These are phyloP conservation scores for Populus nigra DNA, from an alignment of 345 rosid species.

Conservation along the genomic window DNA sequence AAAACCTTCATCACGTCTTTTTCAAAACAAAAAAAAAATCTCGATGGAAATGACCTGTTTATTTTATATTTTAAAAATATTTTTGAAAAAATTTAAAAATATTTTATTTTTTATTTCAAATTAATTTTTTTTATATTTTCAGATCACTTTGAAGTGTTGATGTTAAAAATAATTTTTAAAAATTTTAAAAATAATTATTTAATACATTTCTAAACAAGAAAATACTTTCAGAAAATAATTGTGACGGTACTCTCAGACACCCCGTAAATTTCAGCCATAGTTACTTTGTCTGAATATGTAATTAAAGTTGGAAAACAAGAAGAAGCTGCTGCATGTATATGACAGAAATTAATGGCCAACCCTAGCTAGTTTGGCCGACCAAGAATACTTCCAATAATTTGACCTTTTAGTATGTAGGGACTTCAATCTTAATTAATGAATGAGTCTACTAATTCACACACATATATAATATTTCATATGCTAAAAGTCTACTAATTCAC, in stretches of 20 bases:
- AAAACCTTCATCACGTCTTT: too few relatives aligned
- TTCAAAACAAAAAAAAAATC: too few relatives aligned
- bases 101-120: too few relatives aligned
- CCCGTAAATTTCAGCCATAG: background rate
- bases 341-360: background rate
- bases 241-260: fast-evolving
- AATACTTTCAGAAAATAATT: too few relatives aligned
- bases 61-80: too few relatives aligned
- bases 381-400: background rate
- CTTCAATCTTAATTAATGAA: background rate
- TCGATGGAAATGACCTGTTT: fast-evolving
- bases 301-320: background rate
- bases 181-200: too few relatives aligned
- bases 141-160: fast-evolving
- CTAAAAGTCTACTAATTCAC: background rate
- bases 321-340: background rate
- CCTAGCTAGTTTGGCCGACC: background rate
- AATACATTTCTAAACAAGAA: fast-evolving
- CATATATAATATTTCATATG: too few relatives aligned
- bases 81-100: too few relatives aligned
- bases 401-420: background rate
- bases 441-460: background rate
- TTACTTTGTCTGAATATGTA: background rate
- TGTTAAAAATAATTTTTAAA: too few relatives aligned
- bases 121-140: too few relatives aligned